Base-by-base conservation (phyloP, 2,329 filamentous ascomycete species). In the Pseudocercospora fijiensis region DNA sequence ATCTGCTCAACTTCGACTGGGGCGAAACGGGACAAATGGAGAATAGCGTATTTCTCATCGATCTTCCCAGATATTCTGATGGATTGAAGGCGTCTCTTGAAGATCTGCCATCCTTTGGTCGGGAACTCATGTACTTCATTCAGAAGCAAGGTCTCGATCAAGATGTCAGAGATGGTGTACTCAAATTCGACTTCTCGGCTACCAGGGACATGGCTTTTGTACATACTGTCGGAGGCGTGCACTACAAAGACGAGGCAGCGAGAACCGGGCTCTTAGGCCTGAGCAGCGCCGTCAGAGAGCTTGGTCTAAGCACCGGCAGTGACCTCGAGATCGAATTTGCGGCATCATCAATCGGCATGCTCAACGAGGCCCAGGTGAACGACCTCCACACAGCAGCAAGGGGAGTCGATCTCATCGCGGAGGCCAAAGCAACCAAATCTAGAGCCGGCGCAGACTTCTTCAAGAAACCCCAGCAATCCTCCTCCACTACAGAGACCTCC, bases 11-110 rank as follows among this genome's bases (percentile, higher is more conserved):
- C 7, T 92, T 90, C 71, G 94, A 99, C 74, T 98, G 95, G 93
- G 94, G 93, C 9, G 91, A 96, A 75, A 84, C 83, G 1, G 91
- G 91, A 1, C 78, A 88, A 1, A 90, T 96, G 87, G 93, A 97
- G 77, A 97, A 96, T 59, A 89, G 88, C 71, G 86, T 93, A 7
- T 98, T 96, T 74, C 74, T 98, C n/a, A 93, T 99, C 68, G 95
- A 99, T 74, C 84, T 98, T 8, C 94, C 95, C 5, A 83, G 85
- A 45, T 76, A 86, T 24, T 2, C 63, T 58, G 66, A 76, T 45
- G 69, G 69, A 13, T 22, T 65, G 2, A 67, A 72, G 1, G 69
- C 71, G 0, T 60, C 73, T 2, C 65, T 70, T 9, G 71, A 76
- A 7, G 70, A 77, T 4, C 66, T 79, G 8, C 84, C 85, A 62